Evolutionary conservation across 208 protist species (phyloP), one percentile per base, ranked within the genome.

Genomic region (Histomonas meleagridis): DNA sequence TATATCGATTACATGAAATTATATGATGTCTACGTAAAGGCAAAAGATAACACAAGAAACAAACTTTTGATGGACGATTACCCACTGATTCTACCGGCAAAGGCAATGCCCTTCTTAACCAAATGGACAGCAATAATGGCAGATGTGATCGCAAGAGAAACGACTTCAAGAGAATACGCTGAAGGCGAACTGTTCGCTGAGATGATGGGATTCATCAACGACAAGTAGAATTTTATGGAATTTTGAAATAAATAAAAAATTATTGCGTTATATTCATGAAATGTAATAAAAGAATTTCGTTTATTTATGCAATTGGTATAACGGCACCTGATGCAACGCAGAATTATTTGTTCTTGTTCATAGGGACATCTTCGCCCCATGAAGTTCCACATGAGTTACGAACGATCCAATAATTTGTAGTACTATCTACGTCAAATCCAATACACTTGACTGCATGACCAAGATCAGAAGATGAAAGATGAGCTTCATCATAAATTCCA

Each of bases 351-450:
- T 49, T 91, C n/a, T n/a, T n/a, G n/a, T n/a, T n/a, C n/a, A n/a
- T n/a, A n/a, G n/a, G n/a, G n/a, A n/a, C 94, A n/a, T 91, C 35
- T n/a, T 94, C 93, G n/a, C 94, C 94, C 94, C 94, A 94, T 12
- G 40, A 92, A 0, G 86, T 5, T 21, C 93, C 93, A 93, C 94
- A 94, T n/a, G 93, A 94, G 92, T 94, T 94, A 57, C 94, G 93
- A 10, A 94, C 91, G 16, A 92, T 92, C 60, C 78, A 93, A 51
- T 93, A 93, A n/a, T 93, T 43, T 23, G n/a, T 21, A 18, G 51
- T 53, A 28, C 40, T 32, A 2, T 91, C 62, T 32, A 91, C 91
- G n/a, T 65, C 92, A 46, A 92, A 92, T 5, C 86, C 86, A 48
- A 94, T 92, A 4, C 1, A 46, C 2, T 48, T 35, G 1, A 94